A percentile compares a stretch with the other conserved stretches of the same genome.
Evolutionary conservation across 164 flowering plant species (phyloP).

Genomic region (Akebia trifoliata): DNA sequence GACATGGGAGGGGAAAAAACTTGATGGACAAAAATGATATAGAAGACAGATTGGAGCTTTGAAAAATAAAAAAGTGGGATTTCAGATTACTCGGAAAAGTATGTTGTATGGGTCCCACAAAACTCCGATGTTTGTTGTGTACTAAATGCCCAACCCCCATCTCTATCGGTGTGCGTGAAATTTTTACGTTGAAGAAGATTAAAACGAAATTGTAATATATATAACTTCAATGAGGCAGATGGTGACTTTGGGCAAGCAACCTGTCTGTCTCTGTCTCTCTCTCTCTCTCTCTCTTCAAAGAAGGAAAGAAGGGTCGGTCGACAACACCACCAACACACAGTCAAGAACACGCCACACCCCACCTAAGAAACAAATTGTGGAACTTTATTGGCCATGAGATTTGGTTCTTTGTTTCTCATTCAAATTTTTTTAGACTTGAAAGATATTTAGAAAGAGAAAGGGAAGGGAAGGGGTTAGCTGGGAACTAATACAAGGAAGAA

Average conservation of each 20-base stretch:
- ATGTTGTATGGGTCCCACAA: slow-evolving; percentile 1
- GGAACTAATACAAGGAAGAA: slow-evolving; percentile 30
- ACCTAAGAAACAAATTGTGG: neutral
- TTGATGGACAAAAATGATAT: neutral
- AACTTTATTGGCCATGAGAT: slow-evolving; percentile 3
- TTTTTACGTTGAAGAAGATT: neutral
- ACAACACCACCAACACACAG: slow-evolving; percentile 23
- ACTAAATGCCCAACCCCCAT: neutral
- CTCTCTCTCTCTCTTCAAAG: neutral
- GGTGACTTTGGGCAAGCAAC: neutral
- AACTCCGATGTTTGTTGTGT: neutral
- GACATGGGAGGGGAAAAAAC: too few species aligned
- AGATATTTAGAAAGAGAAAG: slow-evolving; percentile 6
- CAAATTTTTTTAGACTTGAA: neutral
- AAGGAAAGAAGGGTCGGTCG: slow-evolving; percentile 42
- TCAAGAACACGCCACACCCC: slow-evolving; percentile 22
- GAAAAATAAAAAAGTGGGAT: too few species aligned
- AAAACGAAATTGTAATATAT: neutral
- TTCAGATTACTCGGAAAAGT: neutral
- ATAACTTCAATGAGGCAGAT: neutral
- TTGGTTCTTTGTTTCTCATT: neutral
- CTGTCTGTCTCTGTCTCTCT: neutral
- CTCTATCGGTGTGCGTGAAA: too few species aligned
- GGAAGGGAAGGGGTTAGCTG: slow-evolving; percentile 35
- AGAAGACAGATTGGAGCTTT: too few species aligned